A percentile compares a stretch with the other conserved stretches of the same genome.
These are phyloP conservation scores for Paramecium pentaurelia DNA, from an alignment of 73 alveolate species.

Conservation along the genomic window DNA sequence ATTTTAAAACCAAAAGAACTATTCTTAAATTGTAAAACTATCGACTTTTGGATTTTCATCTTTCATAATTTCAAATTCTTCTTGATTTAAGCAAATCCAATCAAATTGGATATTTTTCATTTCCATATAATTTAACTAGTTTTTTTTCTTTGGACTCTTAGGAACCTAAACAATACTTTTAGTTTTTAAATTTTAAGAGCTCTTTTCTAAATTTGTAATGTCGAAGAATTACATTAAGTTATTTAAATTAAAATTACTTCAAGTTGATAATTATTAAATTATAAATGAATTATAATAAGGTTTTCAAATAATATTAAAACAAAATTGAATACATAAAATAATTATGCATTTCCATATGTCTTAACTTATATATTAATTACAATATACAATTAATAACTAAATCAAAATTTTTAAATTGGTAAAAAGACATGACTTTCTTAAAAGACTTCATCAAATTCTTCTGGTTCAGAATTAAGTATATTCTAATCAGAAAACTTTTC, in stretches of 20 bases:
- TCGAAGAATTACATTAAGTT: background rate
- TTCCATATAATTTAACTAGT: background rate
- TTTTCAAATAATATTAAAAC: background rate
- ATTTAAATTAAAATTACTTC: constrained; percentile 5
- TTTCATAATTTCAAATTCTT: background rate
- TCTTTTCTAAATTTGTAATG: background rate
- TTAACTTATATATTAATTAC: too few species aligned
- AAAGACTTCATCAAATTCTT: background rate
- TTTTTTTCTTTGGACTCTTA: background rate
- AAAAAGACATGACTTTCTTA: background rate
- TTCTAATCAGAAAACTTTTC: background rate
- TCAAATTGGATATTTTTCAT: background rate
- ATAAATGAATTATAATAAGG: background rate
- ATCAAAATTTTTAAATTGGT: background rate
- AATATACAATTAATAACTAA: background rate
- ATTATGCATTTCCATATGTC: too few species aligned
- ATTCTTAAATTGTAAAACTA: background rate
- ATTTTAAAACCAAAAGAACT: background rate
- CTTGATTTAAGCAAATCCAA: background rate
- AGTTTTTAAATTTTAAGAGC: background rate
- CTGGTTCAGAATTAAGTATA: background rate
- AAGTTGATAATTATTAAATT: background rate
- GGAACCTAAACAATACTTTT: background rate
- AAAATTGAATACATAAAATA: background rate
- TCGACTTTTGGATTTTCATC: background rate